These are phyloP conservation scores for Daldinia decipiens DNA, from an alignment of 495 filamentous ascomycete species.

Conservation along the genomic window DNA sequence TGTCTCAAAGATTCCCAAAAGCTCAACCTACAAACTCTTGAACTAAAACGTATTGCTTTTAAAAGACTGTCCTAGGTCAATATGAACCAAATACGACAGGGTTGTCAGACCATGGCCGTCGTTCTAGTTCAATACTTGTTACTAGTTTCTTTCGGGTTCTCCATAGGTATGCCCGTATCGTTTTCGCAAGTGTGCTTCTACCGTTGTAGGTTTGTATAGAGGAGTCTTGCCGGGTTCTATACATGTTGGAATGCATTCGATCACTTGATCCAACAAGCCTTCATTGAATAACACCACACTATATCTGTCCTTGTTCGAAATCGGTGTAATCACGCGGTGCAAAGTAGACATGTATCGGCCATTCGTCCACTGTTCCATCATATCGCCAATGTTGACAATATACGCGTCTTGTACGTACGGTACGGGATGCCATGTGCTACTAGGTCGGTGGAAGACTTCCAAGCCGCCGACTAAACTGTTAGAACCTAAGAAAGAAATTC, in stretches of 20 bases:
- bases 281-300: constrained; percentile 63
- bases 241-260: constrained; percentile 52
- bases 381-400: constrained; percentile 64
- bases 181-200: constrained; percentile 53
- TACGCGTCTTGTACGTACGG: constrained; percentile 59
- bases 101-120: not conserved
- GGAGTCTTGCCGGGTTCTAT: constrained; percentile 46
- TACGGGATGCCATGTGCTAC: constrained; percentile 55
- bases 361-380: constrained; percentile 59
- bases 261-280: constrained; percentile 49
- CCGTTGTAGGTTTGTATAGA: constrained; percentile 44
- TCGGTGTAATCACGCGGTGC: constrained; percentile 59
- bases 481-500: not conserved
- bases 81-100: not conserved
- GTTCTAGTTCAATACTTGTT: not conserved
- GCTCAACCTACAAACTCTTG: not conserved
- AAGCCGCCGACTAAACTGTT: constrained; percentile 50
- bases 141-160: constrained; percentile 1
- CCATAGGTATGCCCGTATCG: constrained; percentile 50
- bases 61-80: not conserved
- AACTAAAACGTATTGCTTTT: not conserved
- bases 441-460: constrained; percentile 57
- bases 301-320: constrained; percentile 58
- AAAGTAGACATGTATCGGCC: constrained; percentile 61
- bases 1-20: not conserved